Evolutionary conservation across 2,329 filamentous ascomycete genomes (phyloP), one percentile per base, ranked within the genome.

Genomic region (Claviceps sp.): DNA sequence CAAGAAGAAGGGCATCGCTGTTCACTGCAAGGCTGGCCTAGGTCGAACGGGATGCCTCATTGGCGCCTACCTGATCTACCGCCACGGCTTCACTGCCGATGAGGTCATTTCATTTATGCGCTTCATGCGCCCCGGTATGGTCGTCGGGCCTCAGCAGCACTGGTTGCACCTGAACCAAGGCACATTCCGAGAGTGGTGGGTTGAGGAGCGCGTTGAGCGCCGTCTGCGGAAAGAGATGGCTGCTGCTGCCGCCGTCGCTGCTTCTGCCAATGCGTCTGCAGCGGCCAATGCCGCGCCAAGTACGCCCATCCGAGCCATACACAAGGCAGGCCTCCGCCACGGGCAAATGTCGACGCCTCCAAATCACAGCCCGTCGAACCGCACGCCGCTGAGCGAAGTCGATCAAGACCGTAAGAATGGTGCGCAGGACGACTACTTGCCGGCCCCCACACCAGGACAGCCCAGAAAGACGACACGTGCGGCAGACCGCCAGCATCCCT

Each of bases 121-220:
- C 55, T 98, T 98, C 72, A 97, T 97, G 91, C 81, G 91, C 54
- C 93, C 93, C 0, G 93, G 93, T 50, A 98, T 98, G 93, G 93
- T 98, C 6, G 93, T 98, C 50, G 93, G 93, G 0, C 93, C 93
- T 41, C 93, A 98, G 66, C 93, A 98, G 70, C 93, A 98, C 70
- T 98, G 93, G 93, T 79, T 98, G 51, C 93, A 98, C 65, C 79
- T 98, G 56, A 96, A 98, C 72, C 93, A 98, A 70, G 86, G 86
- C 38, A 84, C 86, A 38, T 98, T 98, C 81, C 82, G 93, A n/a
- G 89, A 97, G 69, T 98, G 93, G 93, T 97, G 90, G 88, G 79
- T 93, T 62, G 88, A 89, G 70, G 86, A 91, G 71, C 86, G 89
- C 63, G 72, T 91, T 53, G 85, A 89, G 67, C 81, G 77, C 52